phyloP scores from a whole-genome alignment of 192 early-diverging fungal species.

The Rhizophagus sp. region DNA sequence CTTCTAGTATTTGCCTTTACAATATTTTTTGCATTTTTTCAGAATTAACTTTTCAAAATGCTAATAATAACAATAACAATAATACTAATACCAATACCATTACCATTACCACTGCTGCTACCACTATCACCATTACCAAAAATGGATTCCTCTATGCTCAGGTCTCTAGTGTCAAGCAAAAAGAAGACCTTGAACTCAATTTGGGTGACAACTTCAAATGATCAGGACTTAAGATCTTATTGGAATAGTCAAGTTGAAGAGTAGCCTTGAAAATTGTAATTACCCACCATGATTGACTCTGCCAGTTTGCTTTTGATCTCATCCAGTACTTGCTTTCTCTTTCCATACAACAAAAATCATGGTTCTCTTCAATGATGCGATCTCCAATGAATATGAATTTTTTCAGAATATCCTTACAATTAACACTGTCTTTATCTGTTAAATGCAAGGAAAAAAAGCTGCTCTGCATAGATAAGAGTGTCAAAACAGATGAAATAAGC shows the following conservation, averaged over 20 bases:
- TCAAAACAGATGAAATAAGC: not conserved
- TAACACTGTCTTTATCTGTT: slow-evolving; percentile 8
- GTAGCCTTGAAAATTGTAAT: not conserved
- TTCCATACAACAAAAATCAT: not conserved
- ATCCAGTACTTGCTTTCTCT: not conserved
- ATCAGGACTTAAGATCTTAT: not conserved
- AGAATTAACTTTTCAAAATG: not conserved
- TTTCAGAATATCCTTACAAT: not conserved
- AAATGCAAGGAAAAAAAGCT: slow-evolving; percentile 14
- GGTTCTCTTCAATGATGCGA: not conserved
- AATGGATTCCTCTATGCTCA: no score
- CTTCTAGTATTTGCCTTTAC: not conserved
- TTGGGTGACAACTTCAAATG: slow-evolving; percentile 9
- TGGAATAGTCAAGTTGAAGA: slow-evolving; percentile 6
- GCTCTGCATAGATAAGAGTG: not conserved
- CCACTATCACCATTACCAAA: no score
- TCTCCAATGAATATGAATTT: not conserved
- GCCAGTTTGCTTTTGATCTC: slow-evolving; percentile 2
- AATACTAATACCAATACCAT: no score
- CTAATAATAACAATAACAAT: not conserved
- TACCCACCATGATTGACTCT: no score
- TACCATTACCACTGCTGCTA: no score
- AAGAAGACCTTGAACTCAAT: not conserved
- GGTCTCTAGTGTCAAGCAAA: no score
- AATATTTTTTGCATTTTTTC: not conserved